Evolutionary conservation across 768 basidiomycete genomes (phyloP).

Genomic region (Cyathus striatus): DNA sequence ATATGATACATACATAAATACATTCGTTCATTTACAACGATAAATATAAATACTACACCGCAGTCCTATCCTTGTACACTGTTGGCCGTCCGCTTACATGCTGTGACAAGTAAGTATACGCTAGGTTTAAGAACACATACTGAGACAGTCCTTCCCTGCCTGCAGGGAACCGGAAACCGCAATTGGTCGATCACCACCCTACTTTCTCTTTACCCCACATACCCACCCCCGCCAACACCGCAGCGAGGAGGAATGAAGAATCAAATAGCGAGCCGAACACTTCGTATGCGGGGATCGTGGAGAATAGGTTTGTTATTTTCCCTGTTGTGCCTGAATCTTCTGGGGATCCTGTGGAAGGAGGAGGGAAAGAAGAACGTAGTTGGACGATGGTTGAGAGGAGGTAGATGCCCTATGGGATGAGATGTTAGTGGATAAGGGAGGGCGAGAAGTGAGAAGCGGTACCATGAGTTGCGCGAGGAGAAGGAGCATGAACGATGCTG

Average conservation of each 20-base stretch:
- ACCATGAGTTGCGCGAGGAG: slow-evolving; percentile 84
- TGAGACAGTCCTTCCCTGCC: too few species aligned
- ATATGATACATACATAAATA: too few species aligned
- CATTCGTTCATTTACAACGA: too few species aligned
- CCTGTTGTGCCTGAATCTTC: slow-evolving; percentile 9
- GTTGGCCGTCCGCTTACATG: too few species aligned
- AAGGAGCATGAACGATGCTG: slow-evolving; percentile 73
- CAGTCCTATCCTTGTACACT: too few species aligned
- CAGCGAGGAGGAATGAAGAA: slow-evolving; percentile 63
- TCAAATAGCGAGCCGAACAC: slow-evolving; percentile 75
- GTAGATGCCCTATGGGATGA: slow-evolving; percentile 63
- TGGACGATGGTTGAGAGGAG: slow-evolving; percentile 80
- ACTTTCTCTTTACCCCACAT: slow-evolving; percentile 53
- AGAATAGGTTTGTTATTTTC: slow-evolving; percentile 73
- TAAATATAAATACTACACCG: too few species aligned
- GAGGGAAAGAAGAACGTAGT: slow-evolving; percentile 76
- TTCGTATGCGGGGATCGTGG: slow-evolving; percentile 68
- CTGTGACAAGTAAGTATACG: too few species aligned
- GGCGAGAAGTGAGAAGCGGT: slow-evolving; percentile 2
- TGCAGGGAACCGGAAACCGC: too few species aligned
- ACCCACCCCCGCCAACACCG: slow-evolving; percentile 37
- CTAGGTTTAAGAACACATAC: too few species aligned
- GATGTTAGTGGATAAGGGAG: slow-evolving; percentile 1
- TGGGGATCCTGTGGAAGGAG: slow-evolving; percentile 28
- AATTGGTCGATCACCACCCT: too few species aligned